Percentiles rank a stretch among this genome's conserved stretches.
These are phyloP conservation scores for Kwoniella dendrophila DNA, from an alignment of 768 basidiomycete genomes.

Conservation along the genomic window DNA sequence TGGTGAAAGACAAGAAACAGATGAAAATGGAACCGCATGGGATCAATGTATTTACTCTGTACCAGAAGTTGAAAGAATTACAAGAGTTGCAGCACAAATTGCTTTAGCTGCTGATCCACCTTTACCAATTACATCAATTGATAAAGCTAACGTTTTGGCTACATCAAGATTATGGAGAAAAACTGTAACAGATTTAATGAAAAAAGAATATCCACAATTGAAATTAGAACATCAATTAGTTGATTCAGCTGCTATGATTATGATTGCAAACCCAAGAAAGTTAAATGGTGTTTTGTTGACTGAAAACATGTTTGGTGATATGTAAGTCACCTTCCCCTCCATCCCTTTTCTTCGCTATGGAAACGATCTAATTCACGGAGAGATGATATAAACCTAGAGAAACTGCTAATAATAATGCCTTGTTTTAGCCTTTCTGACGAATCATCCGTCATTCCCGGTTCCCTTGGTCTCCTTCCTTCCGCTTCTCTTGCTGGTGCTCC, in stretches of 20 bases:
- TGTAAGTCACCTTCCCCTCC: conserved; percentile 63
- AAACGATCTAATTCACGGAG: not conserved
- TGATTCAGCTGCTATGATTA: conserved; percentile 94
- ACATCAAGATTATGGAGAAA: conserved; percentile 92
- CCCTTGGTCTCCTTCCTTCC: conserved; percentile 91
- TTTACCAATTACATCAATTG: conserved; percentile 84
- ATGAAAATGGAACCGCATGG: conserved; percentile 70
- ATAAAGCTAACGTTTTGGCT: conserved; percentile 98
- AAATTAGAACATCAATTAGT: conserved; percentile 88
- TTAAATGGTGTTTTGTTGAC: conserved; percentile 94
- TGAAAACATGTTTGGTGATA: conserved; percentile 95
- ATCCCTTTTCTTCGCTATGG: not conserved
- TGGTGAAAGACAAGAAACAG: conserved; percentile 85
- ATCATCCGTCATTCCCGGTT: conserved; percentile 94
- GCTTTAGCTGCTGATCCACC: conserved; percentile 81
- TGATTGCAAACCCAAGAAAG: conserved; percentile 84
- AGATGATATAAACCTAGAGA: no score
- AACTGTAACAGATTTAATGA: conserved; percentile 81
- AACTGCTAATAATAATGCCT: not conserved
- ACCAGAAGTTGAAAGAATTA: conserved; percentile 87
- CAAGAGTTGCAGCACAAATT: conserved; percentile 91
- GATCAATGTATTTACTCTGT: conserved; percentile 94
- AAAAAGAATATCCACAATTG: conserved; percentile 83
- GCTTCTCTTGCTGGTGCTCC: conserved; percentile 92
- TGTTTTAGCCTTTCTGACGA: conserved; percentile 86